Conservation (phyloP, 2,329 filamentous ascomycete species). For the Lojkania enalia region DNA sequence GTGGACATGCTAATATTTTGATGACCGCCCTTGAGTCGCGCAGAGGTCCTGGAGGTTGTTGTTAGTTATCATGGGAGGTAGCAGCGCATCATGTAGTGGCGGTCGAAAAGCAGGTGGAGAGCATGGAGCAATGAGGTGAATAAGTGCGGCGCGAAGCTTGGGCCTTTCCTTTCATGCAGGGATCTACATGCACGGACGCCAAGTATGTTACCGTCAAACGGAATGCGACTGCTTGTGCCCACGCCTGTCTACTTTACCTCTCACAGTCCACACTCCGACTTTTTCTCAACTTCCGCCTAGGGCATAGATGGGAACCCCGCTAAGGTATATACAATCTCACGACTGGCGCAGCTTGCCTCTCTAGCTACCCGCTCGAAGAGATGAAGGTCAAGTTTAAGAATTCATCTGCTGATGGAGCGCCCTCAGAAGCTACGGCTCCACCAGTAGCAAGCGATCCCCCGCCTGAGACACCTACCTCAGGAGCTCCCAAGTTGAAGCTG, state of each 20-base stretch:
- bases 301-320: too few relatives aligned
- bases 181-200: too few relatives aligned
- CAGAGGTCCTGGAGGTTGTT: constrained; percentile 20
- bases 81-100: constrained; percentile 8
- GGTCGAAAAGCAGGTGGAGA: constrained; percentile 1
- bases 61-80: constrained; percentile 11
- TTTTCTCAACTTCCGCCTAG: neutral
- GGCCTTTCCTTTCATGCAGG: too few relatives aligned
- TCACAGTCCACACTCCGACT: neutral
- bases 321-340: too few relatives aligned
- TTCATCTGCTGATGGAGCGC: constrained; percentile 22
- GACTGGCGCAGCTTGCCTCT: too few relatives aligned
- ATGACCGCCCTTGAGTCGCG: constrained; percentile 8
- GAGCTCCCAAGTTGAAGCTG: constrained; percentile 27
- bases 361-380: too few relatives aligned
- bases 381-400: constrained; percentile 42
- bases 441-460: constrained; percentile 11
- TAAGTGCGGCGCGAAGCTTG: neutral
- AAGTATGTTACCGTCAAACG: too few relatives aligned
- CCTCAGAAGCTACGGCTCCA: constrained; percentile 15
- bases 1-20: constrained; percentile 37
- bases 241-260: neutral
- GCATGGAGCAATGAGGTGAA: neutral
- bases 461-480: constrained; percentile 13
- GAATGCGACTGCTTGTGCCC: too few relatives aligned